A percentile compares a stretch with the other conserved stretches of the same genome.
Evolutionary conservation across 345 rosid species (phyloP).

Genomic region (Citrus sp.): DNA sequence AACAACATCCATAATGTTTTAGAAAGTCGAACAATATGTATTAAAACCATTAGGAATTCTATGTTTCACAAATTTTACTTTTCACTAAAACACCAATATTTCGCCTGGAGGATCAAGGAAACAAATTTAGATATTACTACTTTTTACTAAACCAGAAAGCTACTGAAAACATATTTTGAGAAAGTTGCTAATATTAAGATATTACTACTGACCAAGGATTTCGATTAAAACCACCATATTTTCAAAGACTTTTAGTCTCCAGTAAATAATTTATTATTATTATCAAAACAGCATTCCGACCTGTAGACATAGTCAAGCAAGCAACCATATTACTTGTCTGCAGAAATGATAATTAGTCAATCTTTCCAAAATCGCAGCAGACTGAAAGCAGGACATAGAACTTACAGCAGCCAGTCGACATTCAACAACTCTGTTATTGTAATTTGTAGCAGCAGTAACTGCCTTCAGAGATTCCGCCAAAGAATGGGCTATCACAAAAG

Average conservation of each 20-base stretch:
- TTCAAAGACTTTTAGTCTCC: neutral
- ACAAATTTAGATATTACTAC: no score
- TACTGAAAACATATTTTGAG: neutral
- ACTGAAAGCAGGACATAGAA: neutral
- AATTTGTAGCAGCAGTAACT: slow-evolving; percentile 92
- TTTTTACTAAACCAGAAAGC: no score
- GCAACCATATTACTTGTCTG: neutral
- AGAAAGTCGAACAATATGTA: neutral
- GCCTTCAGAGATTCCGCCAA: slow-evolving; percentile 97
- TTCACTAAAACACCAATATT: neutral
- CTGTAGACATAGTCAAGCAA: neutral
- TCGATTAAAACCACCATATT: neutral
- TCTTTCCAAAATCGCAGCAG: neutral
- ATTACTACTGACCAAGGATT: neutral
- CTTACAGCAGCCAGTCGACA: slow-evolving; percentile 94
- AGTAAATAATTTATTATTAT: neutral
- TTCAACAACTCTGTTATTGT: slow-evolving; percentile 96
- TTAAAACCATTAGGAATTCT: neutral
- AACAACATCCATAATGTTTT: neutral
- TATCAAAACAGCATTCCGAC: neutral
- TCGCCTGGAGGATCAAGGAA: neutral
- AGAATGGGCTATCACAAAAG: slow-evolving; percentile 90
- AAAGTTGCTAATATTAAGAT: neutral
- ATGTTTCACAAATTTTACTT: neutral
- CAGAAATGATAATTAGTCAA: neutral